Evolutionary conservation across 2,329 filamentous ascomycete genomes (phyloP).

Genomic region (Cercospora zeina): DNA sequence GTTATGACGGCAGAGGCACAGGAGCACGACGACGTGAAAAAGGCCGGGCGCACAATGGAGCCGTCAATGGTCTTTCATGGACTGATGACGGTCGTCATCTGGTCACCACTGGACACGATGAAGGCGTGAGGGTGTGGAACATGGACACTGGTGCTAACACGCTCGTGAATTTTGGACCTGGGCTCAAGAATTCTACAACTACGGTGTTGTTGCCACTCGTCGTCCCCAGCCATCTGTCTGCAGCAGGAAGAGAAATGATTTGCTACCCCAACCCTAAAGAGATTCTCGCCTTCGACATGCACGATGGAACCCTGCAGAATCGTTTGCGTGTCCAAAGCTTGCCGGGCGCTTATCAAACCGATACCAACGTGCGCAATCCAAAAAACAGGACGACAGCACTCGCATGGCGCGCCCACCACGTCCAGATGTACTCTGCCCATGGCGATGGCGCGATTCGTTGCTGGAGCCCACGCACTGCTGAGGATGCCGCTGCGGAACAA

Average conservation of each 20-base stretch:
- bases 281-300: conserved; percentile 76
- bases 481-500: conserved; percentile 47
- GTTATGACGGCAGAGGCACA: conserved; percentile 48
- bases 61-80: conserved; percentile 84
- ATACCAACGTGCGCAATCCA: conserved; percentile 34
- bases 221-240: conserved; percentile 62
- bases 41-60: conserved; percentile 68
- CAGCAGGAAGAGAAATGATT: conserved; percentile 63
- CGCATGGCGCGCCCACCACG: conserved; percentile 70
- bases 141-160: conserved; percentile 79
- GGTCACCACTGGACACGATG: conserved; percentile 79
- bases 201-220: conserved; percentile 47
- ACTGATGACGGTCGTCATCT: conserved; percentile 75
- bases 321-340: conserved; percentile 64
- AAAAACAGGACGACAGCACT: conserved; percentile 68
- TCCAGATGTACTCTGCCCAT: conserved; percentile 79
- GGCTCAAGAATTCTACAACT: conserved; percentile 66
- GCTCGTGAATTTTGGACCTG: conserved; percentile 81
- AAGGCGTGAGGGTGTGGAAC: conserved; percentile 84
- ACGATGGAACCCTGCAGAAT: conserved; percentile 71
- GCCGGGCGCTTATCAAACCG: conserved; percentile 20
- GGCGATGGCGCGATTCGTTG: conserved; percentile 78
- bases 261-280: conserved; percentile 76
- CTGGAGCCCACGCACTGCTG: conserved; percentile 67
- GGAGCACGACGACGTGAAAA: conserved; percentile 45